Conservation (phyloP, 805 yeast species). For the Myxozyma neotropica region DNA sequence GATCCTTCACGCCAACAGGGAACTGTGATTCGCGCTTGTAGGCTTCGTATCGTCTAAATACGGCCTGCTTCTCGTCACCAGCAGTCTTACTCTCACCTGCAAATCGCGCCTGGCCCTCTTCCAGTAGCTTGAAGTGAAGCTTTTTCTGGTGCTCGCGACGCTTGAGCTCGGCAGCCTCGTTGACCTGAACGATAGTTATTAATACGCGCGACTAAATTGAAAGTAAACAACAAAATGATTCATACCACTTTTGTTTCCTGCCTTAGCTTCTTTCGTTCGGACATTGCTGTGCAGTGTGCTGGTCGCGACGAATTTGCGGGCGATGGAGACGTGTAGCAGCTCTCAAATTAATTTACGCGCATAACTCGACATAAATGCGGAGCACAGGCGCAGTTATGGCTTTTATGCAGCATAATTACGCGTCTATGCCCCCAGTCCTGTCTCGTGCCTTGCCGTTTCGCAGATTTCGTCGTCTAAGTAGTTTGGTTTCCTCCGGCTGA, state of each 20-base stretch:
- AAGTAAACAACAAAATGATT: not conserved
- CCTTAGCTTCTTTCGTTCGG: slow-evolving; percentile 26
- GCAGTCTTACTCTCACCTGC: slow-evolving; percentile 72
- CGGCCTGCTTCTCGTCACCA: slow-evolving; percentile 55
- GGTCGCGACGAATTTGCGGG: not conserved
- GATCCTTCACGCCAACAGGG: slow-evolving; percentile 78
- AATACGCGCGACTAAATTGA: not conserved
- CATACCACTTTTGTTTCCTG: slow-evolving; percentile 27
- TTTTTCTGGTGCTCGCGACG: slow-evolving; percentile 81
- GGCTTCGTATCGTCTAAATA: slow-evolving; percentile 92
- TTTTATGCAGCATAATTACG: not conserved
- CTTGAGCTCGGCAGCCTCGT: slow-evolving; percentile 76
- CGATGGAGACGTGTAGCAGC: not conserved
- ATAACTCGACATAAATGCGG: not conserved
- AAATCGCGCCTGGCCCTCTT: slow-evolving; percentile 81
- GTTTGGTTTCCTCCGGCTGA: too few species aligned
- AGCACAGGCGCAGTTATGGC: too few species aligned
- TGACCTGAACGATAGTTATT: slow-evolving; percentile 39
- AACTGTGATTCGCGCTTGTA: slow-evolving; percentile 91
- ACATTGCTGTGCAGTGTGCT: slow-evolving; percentile 23
- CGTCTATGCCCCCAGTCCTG: not conserved
- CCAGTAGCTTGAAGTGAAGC: slow-evolving; percentile 80
- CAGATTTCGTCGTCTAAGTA: too few species aligned
- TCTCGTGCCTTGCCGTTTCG: too few species aligned
- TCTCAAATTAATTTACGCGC: not conserved